Evolutionary conservation across 352 stramenopile species (phyloP).

Genomic region (Globisporangium iwayamae): DNA sequence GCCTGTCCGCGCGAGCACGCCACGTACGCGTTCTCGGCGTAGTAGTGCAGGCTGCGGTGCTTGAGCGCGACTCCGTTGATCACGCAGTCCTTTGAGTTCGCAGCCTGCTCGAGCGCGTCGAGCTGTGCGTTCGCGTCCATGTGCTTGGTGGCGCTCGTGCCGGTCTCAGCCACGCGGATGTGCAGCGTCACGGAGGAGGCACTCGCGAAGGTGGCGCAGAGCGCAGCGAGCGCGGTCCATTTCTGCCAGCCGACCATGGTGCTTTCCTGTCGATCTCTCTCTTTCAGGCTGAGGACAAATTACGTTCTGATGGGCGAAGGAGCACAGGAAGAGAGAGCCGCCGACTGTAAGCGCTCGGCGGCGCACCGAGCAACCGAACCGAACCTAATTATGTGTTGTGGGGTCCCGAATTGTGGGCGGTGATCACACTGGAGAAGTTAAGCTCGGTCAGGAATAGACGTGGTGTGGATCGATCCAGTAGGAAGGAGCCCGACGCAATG

Average conservation of each 20-base stretch:
- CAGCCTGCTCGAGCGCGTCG: slow-evolving; percentile 5
- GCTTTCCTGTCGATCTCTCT: neutral
- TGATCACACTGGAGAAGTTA: neutral
- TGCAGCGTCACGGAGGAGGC: slow-evolving; percentile 24
- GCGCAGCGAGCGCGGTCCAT: slow-evolving; percentile 15
- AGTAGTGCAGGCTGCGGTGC: slow-evolving; percentile 70
- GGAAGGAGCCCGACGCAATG: neutral
- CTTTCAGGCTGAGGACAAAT: slow-evolving; percentile 6
- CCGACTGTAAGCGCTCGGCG: neutral
- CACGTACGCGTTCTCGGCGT: slow-evolving; percentile 67
- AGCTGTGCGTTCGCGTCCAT: neutral
- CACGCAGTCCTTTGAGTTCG: slow-evolving; percentile 36
- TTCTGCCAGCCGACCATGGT: slow-evolving; percentile 17
- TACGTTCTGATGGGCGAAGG: slow-evolving; percentile 8
- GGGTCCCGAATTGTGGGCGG: neutral
- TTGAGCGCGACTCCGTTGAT: slow-evolving; percentile 52
- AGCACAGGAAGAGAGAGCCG: neutral
- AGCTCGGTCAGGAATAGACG: neutral
- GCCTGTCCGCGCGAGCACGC: slow-evolving; percentile 58
- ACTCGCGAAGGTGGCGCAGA: slow-evolving; percentile 4
- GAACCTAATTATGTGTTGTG: neutral
- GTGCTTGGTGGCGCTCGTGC: neutral
- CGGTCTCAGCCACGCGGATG: slow-evolving; percentile 24
- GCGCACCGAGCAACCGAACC: neutral
- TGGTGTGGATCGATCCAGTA: neutral